Evolutionary conservation across 352 stramenopile species (phyloP).

Genomic region (Phytophthora lateralis): DNA sequence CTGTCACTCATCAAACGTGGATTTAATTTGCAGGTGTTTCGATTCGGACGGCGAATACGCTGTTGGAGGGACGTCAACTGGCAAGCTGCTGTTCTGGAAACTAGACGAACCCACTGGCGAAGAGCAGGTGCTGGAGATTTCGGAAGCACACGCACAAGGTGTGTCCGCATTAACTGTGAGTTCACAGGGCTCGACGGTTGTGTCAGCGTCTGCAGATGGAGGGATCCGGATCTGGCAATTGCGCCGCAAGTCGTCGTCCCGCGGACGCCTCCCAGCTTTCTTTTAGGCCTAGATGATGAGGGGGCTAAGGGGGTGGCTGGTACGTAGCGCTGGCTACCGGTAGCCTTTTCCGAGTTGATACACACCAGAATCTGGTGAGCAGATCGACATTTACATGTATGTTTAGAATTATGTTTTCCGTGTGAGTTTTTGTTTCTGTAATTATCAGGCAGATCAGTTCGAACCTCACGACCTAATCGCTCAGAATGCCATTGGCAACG

Average conservation of each 20-base stretch:
- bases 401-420: too few relatives aligned
- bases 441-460: too few relatives aligned
- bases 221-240: slow-evolving; percentile 82
- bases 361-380: too few relatives aligned
- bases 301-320: not conserved
- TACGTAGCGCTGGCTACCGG: not conserved
- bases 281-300: slow-evolving; percentile 39
- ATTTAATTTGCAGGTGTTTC: slow-evolving; percentile 54
- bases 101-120: slow-evolving; percentile 68
- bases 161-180: slow-evolving; percentile 74
- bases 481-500: too few relatives aligned
- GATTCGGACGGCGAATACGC: slow-evolving; percentile 82
- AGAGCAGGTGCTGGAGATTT: slow-evolving; percentile 77
- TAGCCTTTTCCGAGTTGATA: not conserved
- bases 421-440: too few relatives aligned
- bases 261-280: slow-evolving; percentile 58
- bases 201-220: slow-evolving; percentile 65
- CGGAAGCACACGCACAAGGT: slow-evolving; percentile 65
- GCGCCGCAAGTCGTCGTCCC: slow-evolving; percentile 59
- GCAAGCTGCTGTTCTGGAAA: slow-evolving; percentile 85
- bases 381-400: too few relatives aligned
- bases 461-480: too few relatives aligned
- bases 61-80: slow-evolving; percentile 71
- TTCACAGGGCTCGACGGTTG: slow-evolving; percentile 55
- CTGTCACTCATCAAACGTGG: not conserved